phyloP scores from a whole-genome alignment of 1,284 basidiomycete species.

The Mycena sp. region DNA sequence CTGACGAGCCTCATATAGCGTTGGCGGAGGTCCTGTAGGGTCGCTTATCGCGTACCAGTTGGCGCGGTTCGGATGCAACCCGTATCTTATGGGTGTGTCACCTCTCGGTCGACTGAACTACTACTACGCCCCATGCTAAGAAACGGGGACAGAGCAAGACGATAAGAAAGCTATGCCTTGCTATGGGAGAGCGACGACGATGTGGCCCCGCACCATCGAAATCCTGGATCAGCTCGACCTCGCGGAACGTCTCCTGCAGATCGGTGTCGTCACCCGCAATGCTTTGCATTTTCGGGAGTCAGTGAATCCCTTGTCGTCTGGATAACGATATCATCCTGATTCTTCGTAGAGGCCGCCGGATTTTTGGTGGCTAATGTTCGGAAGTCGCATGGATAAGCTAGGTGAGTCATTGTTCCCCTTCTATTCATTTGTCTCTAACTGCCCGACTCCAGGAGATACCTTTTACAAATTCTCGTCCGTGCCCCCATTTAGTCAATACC shows the following conservation, averaged over 20 bases:
- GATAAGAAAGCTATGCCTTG: conserved; percentile 33
- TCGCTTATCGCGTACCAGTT: conserved; percentile 36
- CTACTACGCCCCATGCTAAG: background rate
- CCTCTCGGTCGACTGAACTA: background rate
- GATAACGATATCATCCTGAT: background rate
- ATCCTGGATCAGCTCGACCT: conserved; percentile 37
- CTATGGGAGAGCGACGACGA: conserved; percentile 35
- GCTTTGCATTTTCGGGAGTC: conserved; percentile 37
- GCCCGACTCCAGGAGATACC: conserved; percentile 32
- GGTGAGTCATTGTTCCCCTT: conserved; percentile 7
- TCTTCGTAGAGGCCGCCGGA: conserved; percentile 32
- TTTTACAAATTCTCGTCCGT: conserved; percentile 38
- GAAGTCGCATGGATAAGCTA: conserved; percentile 38
- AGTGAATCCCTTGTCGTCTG: background rate
- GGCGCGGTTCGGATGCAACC: conserved; percentile 36
- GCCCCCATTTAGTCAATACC: background rate
- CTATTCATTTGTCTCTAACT: background rate
- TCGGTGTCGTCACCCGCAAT: conserved; percentile 35
- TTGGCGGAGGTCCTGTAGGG: conserved; percentile 38
- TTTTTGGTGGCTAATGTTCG: conserved; percentile 37
- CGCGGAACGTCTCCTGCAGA: conserved; percentile 35
- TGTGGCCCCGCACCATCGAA: conserved; percentile 39
- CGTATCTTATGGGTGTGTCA: conserved; percentile 33
- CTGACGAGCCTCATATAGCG: conserved; percentile 19
- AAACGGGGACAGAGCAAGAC: conserved; percentile 30